phyloP scores from a whole-genome alignment of 2,329 filamentous ascomycete genomes.

The Microcera coccophila region DNA sequence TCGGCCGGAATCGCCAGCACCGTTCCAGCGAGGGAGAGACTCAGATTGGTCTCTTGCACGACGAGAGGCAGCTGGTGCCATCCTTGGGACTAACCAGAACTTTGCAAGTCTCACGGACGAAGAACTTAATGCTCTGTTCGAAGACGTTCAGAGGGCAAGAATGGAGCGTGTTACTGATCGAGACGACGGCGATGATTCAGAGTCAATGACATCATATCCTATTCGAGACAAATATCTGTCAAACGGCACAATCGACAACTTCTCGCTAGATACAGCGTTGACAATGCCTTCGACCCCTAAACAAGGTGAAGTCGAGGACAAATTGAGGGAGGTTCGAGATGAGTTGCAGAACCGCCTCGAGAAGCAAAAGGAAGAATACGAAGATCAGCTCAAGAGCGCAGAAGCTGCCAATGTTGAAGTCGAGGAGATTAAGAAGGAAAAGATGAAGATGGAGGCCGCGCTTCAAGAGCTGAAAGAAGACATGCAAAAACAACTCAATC shows the following conservation, averaged over 20 bases:
- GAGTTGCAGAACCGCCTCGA: constrained; percentile 82
- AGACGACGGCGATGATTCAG: constrained; percentile 82
- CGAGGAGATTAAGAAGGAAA: constrained; percentile 79
- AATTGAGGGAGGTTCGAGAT: constrained; percentile 69
- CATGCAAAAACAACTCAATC: constrained; percentile 80
- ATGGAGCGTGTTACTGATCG: constrained; percentile 69
- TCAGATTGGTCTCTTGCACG: constrained; percentile 94
- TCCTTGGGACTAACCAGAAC: constrained; percentile 86
- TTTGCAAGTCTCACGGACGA: constrained; percentile 88
- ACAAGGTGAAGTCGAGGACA: constrained; percentile 70
- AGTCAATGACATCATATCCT: constrained; percentile 84
- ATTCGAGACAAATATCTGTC: constrained; percentile 93
- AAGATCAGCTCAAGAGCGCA: constrained; percentile 70
- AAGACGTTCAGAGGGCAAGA: constrained; percentile 85
- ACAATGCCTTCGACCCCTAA: constrained; percentile 93
- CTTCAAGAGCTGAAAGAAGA: constrained; percentile 76
- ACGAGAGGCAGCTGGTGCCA: constrained; percentile 85
- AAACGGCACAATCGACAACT: constrained; percentile 90
- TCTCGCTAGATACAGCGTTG: constrained; percentile 87
- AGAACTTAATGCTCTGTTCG: constrained; percentile 87
- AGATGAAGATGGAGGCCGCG: constrained; percentile 77
- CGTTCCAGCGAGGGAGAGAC: constrained; percentile 67
- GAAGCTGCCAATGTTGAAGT: constrained; percentile 74
- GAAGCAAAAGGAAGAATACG: constrained; percentile 77
- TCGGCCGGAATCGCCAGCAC: constrained; percentile 74